These are phyloP conservation scores for Anacardium occidentale DNA, from an alignment of 345 rosid genomes.

Conservation along the genomic window DNA sequence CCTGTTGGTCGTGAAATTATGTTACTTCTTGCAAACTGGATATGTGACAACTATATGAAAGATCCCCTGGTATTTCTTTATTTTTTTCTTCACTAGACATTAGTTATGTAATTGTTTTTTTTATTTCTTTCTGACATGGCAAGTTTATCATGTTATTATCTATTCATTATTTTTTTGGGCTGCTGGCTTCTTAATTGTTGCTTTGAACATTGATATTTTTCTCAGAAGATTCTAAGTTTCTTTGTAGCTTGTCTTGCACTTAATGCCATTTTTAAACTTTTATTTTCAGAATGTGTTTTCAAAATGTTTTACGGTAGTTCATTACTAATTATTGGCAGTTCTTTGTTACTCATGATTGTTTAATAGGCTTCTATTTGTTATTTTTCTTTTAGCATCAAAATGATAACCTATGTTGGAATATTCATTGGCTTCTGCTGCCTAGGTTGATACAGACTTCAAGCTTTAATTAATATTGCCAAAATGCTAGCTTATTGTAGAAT, in stretches of 20 bases:
- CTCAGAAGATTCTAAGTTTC: not conserved
- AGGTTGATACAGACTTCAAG: slow-evolving; percentile 8
- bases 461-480: not conserved
- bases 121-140: slow-evolving; percentile 7
- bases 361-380: not conserved
- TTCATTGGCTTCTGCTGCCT: slow-evolving; percentile 48
- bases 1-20: slow-evolving; percentile 94
- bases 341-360: not conserved
- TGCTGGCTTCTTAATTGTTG: slow-evolving; percentile 8
- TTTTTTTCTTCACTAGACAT: slow-evolving; percentile 20
- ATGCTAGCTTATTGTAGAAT: slow-evolving; percentile 3
- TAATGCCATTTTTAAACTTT: not conserved
- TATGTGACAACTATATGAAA: slow-evolving; percentile 72
- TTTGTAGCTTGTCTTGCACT: not conserved
- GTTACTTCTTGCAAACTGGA: slow-evolving; percentile 80
- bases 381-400: not conserved
- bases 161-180: not conserved
- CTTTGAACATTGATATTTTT: not conserved
- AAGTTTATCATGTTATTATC: not conserved
- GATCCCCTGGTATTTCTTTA: slow-evolving; percentile 70
- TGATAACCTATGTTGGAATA: slow-evolving; percentile 10
- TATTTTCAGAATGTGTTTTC: not conserved
- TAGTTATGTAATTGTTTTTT: not conserved
- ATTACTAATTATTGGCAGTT: not conserved
- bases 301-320: not conserved